Evolutionary conservation across 345 rosid genomes (phyloP).

Genomic region (Euphorbia pulcherrima): DNA sequence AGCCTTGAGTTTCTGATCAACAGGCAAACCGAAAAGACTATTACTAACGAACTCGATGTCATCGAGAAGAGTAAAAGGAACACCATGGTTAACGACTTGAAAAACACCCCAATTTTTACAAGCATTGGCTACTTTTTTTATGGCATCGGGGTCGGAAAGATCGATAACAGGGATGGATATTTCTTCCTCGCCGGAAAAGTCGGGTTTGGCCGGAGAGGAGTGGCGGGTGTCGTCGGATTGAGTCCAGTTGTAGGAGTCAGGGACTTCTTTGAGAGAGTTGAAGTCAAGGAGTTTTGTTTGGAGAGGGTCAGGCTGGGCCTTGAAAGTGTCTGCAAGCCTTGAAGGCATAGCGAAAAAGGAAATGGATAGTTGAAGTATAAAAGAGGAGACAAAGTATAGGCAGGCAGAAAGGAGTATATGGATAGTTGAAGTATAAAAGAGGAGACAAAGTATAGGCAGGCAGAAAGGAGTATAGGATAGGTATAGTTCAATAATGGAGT

Average conservation of each 20-base stretch:
- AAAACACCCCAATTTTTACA: conserved; percentile 80
- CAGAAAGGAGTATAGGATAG: background rate
- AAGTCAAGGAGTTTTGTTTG: conserved; percentile 55
- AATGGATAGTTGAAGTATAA: background rate
- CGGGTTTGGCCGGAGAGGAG: conserved; percentile 23
- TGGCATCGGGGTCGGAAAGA: conserved; percentile 49
- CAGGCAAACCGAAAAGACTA: conserved; percentile 57
- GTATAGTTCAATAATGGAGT: background rate
- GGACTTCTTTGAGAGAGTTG: conserved; percentile 53
- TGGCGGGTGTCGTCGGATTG: conserved; percentile 30
- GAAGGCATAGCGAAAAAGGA: conserved; percentile 47
- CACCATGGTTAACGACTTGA: conserved; percentile 70
- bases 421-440: background rate
- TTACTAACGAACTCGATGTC: conserved; percentile 39
- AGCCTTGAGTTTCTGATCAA: conserved; percentile 60
- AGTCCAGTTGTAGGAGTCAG: conserved; percentile 76
- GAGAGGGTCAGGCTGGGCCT: conserved; percentile 56
- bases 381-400: background rate
- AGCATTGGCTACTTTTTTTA: conserved; percentile 53
- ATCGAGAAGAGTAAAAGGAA: conserved; percentile 46
- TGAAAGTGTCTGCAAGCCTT: conserved; percentile 45
- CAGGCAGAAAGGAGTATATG: background rate
- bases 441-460: background rate
- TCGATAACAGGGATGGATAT: conserved; percentile 68
- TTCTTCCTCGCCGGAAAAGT: too few species aligned